These are phyloP conservation scores for Pyrus hybrid DNA, from an alignment of 331 rosid species.

Conservation along the genomic window DNA sequence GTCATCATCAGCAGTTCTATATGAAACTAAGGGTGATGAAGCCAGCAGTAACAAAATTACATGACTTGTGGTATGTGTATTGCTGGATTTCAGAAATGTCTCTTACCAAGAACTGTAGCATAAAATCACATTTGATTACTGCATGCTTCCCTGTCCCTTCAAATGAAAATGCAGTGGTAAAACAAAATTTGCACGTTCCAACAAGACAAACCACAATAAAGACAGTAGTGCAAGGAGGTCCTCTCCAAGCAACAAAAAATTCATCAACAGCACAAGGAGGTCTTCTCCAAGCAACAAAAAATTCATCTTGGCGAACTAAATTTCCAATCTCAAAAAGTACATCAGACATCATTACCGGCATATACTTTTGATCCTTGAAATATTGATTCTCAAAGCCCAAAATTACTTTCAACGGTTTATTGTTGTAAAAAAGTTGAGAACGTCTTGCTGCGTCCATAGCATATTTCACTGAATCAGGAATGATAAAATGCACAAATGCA, in stretches of 20 bases:
- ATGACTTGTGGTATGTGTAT: constrained; percentile 25
- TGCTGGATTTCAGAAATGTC: constrained; percentile 50
- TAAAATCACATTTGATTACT: constrained; percentile 67
- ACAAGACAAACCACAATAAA: constrained; percentile 83
- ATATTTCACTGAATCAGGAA: constrained; percentile 32
- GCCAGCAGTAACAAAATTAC: constrained; percentile 48
- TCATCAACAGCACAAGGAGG: constrained; percentile 45
- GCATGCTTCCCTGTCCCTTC: constrained; percentile 26
- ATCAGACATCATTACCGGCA: constrained; percentile 53
- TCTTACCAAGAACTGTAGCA: constrained; percentile 66
- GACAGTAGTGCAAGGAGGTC: background rate
- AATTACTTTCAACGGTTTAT: constrained; percentile 39
- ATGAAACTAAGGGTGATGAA: constrained; percentile 63
- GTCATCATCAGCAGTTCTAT: constrained; percentile 90
- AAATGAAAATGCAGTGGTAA: constrained; percentile 51
- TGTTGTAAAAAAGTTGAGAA: constrained; percentile 35
- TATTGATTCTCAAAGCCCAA: constrained; percentile 60
- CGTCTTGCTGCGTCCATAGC: constrained; percentile 45
- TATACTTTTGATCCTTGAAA: constrained; percentile 26
- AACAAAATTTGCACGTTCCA: constrained; percentile 63
- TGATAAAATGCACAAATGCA: constrained; percentile 83
- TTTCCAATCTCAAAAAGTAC: constrained; percentile 69
- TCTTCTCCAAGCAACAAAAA: constrained; percentile 67
- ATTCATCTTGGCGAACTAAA: constrained; percentile 41
- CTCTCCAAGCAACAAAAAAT: no score